Base-by-base conservation (phyloP, 2,329 filamentous ascomycete species). In the Xylaria sp. region DNA sequence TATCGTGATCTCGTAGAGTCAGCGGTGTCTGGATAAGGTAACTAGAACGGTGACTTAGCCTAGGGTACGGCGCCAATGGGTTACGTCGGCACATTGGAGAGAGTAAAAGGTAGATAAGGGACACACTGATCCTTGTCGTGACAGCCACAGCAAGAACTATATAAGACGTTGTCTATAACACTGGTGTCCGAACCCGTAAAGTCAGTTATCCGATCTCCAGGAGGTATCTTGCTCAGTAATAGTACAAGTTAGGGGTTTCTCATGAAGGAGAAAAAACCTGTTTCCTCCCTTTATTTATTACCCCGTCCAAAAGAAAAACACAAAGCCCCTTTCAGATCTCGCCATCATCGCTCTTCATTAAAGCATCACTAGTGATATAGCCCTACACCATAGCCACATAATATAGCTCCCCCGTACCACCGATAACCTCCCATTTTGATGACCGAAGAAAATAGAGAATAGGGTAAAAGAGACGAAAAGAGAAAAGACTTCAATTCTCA, bases 311-410 rank as follows among this genome's bases (percentile, higher is more conserved):
- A 20, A 15, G 18, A 46, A 48, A 15, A 31, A 23, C 25, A 48
- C 44, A 46, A 18, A 34, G 23, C 39, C 37, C 37, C 31, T 55
- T 51, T 56, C 23, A 18, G 25, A 15, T 31, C 58, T 58, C 63
- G 44, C 59, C 44, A 57, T 69, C 67, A 18, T 64, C 55, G 34
- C 63, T 67, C 59, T 69, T 67, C 67, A 67, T 69, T 64, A 67
- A 46, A 44, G 28, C 59, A 37, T 59, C 59, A 13, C 56, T 41
- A 28, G 12, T 44, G 31, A 20, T 41, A 51, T 23, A 23, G 28
- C 15, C 39, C 18, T 66, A 41, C 63, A 28, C 25, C 58, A 20
- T 39, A 37, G 13, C 37, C 59, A 52, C 50, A 37, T 31, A 56
- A 56, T 60, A 57, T 44, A 55, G 31, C 56, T 44, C 51, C 65